Evolutionary conservation across 2,329 filamentous ascomycete species (phyloP), one percentile per base, ranked within the genome.

Genomic region (Cordyceps cicadae): DNA sequence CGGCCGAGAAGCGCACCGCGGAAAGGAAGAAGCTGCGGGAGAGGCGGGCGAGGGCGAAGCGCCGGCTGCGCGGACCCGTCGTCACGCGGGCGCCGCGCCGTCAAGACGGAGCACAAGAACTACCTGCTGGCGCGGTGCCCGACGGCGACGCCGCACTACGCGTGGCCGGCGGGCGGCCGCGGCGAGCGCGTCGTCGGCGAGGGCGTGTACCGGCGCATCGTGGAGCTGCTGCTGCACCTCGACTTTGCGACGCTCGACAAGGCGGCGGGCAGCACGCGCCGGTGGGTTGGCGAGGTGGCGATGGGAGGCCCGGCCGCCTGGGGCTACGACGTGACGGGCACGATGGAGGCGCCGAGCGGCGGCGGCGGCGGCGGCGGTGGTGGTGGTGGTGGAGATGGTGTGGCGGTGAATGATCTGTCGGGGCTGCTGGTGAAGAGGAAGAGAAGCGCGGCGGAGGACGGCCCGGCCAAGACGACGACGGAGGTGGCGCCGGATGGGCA

Each of bases 241-340:
- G 88, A 92, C 70, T 94, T 94, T 71, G 79, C 84, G 1, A 87
- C 81, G 9, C 72, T 85, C 3, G 81, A 83, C 12, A 81, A 87
- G 53, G 86, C 87, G 0, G 76, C 75, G 1, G 77, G 78, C 37
- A 90, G 88, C 67, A 90, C 89, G 2, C 75, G 73, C 56, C 83
- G 87, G 58, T 94, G 89, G 89, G 78, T 86, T 49, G 79, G 79
- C 15, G 88, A 93, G 67, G 84, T 87, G 1, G 81, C 81, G 17
- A 75, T 78, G 61, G 79, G 80, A 0, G 71, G 76, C 1, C 66
- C 70, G 21, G 34, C 11, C 2, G 14, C 39, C 8, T 87, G 83
- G 84, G 81, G 81, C 0, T 68, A 78, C 9, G 71, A 74, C 0
- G 73, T 87, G 1, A 69, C 72, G 3, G 85, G 85, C 0, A 72